Evolutionary conservation across 371 early-diverging fungal genomes (phyloP).

Genomic region (Rhizopus delemar): DNA sequence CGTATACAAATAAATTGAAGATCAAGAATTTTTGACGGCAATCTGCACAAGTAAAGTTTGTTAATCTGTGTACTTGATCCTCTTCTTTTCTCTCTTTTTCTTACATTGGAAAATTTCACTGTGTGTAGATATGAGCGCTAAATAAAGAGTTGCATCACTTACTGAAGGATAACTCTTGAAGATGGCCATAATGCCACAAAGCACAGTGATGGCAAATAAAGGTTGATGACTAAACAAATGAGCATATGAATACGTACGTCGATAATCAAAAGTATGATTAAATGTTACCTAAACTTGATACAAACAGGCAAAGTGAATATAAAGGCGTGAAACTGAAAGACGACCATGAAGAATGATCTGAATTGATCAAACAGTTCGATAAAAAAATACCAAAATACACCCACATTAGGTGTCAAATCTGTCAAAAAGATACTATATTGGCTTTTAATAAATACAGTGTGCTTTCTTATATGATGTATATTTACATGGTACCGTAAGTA

Average conservation of each 20-base stretch:
- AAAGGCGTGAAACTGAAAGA: constrained; percentile 87
- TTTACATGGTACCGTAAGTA: constrained; percentile 82
- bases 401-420: constrained; percentile 94
- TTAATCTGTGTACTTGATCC: neutral
- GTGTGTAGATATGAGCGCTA: constrained; percentile 77
- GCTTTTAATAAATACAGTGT: too few relatives aligned
- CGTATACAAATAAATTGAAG: constrained; percentile 68
- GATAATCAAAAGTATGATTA: too few relatives aligned
- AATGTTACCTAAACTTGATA: constrained; percentile 65
- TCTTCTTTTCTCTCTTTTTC: constrained; percentile 4
- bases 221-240: constrained; percentile 66
- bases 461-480: neutral
- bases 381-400: constrained; percentile 97
- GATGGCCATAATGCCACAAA: constrained; percentile 74
- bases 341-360: constrained; percentile 86
- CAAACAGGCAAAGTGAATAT: constrained; percentile 82
- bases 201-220: constrained; percentile 68
- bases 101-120: constrained; percentile 87
- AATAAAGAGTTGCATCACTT: constrained; percentile 81
- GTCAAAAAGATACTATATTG: constrained; percentile 50
- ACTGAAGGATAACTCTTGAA: constrained; percentile 92
- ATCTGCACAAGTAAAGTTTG: constrained; percentile 39
- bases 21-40: constrained; percentile 70
- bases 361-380: constrained; percentile 98
- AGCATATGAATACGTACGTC: neutral